phyloP scores from a whole-genome alignment of 2,329 filamentous ascomycete species.

The Pyricularia sp. region DNA sequence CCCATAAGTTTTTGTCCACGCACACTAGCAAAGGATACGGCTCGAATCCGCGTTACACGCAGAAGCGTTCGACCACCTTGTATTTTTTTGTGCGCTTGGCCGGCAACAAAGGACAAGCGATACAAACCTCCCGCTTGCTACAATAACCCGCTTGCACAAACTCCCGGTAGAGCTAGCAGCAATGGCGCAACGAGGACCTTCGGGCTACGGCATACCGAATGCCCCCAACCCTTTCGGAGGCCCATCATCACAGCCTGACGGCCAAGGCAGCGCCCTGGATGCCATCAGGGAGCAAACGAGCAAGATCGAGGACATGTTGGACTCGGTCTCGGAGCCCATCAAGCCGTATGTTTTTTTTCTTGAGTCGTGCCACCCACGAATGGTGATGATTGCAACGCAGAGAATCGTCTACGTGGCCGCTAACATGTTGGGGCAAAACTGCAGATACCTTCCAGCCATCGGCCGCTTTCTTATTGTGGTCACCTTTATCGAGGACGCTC shows the following conservation, averaged over 20 bases:
- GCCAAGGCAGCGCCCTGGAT: conserved; percentile 71
- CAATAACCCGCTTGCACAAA: not conserved
- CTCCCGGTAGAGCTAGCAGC: conserved; percentile 5
- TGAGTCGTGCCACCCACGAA: not conserved
- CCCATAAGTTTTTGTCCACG: not conserved
- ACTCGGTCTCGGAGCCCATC: conserved; percentile 77
- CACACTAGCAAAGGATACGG: not conserved
- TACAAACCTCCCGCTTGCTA: not conserved
- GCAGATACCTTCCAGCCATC: conserved; percentile 85
- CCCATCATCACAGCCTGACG: conserved; percentile 43
- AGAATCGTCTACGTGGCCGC: not conserved
- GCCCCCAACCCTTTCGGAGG: conserved; percentile 64
- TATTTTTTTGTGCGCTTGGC: not conserved
- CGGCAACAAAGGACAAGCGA: not conserved
- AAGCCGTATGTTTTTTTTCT: conserved; percentile 66
- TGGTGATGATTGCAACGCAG: not conserved
- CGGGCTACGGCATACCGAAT: conserved; percentile 70
- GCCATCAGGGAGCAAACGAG: conserved; percentile 88
- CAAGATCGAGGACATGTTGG: conserved; percentile 94
- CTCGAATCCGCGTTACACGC: not conserved
- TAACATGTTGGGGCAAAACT: conserved; percentile 2
- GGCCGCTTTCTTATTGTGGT: conserved; percentile 97
- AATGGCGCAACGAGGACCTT: conserved; percentile 51
- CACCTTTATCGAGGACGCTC: conserved; percentile 92
- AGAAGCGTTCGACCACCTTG: not conserved